Evolutionary conservation across 345 rosid genomes (phyloP).

Genomic region (Luvunga scandens): DNA sequence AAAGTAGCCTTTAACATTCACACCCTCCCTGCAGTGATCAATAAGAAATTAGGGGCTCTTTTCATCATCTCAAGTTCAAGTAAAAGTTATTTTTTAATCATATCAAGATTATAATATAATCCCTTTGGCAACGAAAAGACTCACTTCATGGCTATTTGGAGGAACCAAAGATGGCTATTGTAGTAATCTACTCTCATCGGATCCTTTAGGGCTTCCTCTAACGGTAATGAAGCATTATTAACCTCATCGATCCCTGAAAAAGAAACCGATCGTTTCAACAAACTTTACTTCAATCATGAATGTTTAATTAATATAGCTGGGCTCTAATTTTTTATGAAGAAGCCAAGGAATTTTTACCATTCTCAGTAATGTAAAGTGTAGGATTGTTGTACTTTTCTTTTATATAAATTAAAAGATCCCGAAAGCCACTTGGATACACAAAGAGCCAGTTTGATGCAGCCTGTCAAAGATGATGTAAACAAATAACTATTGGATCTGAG

Average conservation of each 20-base stretch:
- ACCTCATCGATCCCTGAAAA: conserved; percentile 30
- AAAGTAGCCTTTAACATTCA: conserved; percentile 40
- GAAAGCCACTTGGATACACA: conserved; percentile 32
- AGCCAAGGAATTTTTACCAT: conserved; percentile 24
- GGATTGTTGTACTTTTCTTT: conserved; percentile 32
- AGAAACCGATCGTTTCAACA: background rate
- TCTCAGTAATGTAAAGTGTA: conserved; percentile 36
- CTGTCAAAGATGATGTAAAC: conserved; percentile 14
- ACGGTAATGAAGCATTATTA: conserved; percentile 28
- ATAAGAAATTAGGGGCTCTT: background rate
- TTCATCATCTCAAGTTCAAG: too few relatives aligned
- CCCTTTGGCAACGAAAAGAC: background rate
- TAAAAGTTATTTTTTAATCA: too few relatives aligned
- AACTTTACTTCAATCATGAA: too few relatives aligned
- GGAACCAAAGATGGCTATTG: conserved; percentile 28
- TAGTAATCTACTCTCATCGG: conserved; percentile 36
- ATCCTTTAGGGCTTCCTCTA: conserved; percentile 32
- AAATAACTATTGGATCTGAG: too few relatives aligned
- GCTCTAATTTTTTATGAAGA: background rate
- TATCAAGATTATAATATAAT: too few relatives aligned
- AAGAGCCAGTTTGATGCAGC: conserved; percentile 29
- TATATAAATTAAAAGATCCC: conserved; percentile 18
- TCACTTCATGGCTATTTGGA: conserved; percentile 34
- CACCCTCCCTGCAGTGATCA: conserved; percentile 32
- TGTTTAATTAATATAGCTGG: too few relatives aligned